Conservation (phyloP, 2,329 filamentous ascomycete species). For the Alternaria sp. region DNA sequence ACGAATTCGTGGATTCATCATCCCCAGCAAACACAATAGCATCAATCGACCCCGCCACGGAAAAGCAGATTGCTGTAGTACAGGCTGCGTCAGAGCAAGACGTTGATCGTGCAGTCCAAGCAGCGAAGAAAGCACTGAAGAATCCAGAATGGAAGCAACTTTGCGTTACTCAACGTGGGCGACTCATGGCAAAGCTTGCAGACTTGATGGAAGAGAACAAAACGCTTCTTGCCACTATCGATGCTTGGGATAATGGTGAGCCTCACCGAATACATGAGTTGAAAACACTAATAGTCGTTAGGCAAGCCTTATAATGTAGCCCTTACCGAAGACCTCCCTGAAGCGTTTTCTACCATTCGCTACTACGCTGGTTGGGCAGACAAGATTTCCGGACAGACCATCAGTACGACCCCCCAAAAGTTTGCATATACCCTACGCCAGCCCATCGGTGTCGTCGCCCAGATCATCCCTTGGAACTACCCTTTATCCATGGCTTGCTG, state of each 20-base stretch:
- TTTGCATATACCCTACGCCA: conserved; percentile 70
- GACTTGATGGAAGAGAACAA: conserved; percentile 40
- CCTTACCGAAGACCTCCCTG: conserved; percentile 66
- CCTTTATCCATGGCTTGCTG: conserved; percentile 50
- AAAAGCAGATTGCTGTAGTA: conserved; percentile 41
- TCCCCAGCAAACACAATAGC: conserved; percentile 33
- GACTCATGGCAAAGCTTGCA: conserved; percentile 34
- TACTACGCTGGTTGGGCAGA: conserved; percentile 82
- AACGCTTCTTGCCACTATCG: conserved; percentile 32
- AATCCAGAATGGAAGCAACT: conserved; percentile 31
- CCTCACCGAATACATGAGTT: background rate
- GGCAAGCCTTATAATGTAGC: conserved; percentile 71
- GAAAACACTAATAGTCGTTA: background rate
- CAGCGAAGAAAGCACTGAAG: conserved; percentile 38
- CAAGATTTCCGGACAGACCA: conserved; percentile 75
- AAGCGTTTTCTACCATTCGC: conserved; percentile 62
- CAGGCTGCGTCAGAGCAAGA: conserved; percentile 46
- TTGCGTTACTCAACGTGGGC: conserved; percentile 25
- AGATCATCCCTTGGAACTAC: conserved; percentile 56
- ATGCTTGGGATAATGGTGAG: conserved; percentile 74
- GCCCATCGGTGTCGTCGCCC: conserved; percentile 19
- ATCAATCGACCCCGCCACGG: conserved; percentile 32
- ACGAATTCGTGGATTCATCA: conserved; percentile 53
- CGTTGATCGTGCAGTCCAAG: conserved; percentile 46
- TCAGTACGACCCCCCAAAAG: conserved; percentile 71